Base-by-base conservation (phyloP, 176 grass and related monocot genomes). In the Hyparrhenia diplandra region DNA sequence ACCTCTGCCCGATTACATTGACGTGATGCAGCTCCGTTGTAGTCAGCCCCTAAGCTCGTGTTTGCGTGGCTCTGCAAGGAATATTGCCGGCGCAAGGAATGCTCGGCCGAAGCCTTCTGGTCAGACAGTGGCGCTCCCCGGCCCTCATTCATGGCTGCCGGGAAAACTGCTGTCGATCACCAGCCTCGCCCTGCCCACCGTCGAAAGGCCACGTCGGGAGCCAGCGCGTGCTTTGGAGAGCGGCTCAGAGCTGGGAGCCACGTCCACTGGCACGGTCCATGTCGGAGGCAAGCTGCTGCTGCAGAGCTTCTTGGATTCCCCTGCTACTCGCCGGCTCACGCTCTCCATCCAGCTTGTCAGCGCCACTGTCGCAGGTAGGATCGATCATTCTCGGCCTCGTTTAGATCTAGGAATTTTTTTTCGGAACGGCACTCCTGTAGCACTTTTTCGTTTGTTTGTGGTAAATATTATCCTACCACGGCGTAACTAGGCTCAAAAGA, bases 271-370 rank as follows among this genome's bases (percentile, higher is more conserved):
- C 51, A 18, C 17, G 6, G 39, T 41, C 39, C 28, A 59, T 2
- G 21, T 75, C 10, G 21, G 3, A 23, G 73, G 73, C 31, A 75
- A 75, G 51, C 32, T 75, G 20, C 21, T 59, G 11, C 11, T 59
- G 4, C 30, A 59, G 73, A 59, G 11, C 73, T 58, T 37, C 17
- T 43, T 43, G 12, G 42, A 41, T 41, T 11, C 39, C 12, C 42
- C 42, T n/a, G n/a, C n/a, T 3, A 43, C 2, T 21, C 57, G 21
- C 32, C 67, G 4, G 20, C 73, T 75, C 51, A 58, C 11, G 21
- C 73, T 75, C 73, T 59, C 73, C 21, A 0, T 75, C 10, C 49
- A 75, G 51, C 73, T 75, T 18, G 73, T 75, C 73, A 75, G 73
- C 41, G 51, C 73, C 30, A 75, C 73, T 0, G 51, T 59, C 9